Base-by-base conservation (phyloP, 2,329 filamentous ascomycete genomes). In the Pseudogymnoascus sp. region DNA sequence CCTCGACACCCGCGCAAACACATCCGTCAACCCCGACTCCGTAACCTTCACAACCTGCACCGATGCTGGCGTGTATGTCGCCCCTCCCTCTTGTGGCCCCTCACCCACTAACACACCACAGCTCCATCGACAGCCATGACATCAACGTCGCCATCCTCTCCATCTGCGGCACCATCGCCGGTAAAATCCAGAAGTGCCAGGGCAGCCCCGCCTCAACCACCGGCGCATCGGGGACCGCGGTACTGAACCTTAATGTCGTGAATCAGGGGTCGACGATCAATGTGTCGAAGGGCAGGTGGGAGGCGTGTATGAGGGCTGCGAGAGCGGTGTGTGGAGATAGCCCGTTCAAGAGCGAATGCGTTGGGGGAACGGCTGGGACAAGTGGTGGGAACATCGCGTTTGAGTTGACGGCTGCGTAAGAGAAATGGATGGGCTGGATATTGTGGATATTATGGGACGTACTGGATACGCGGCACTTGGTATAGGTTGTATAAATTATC, bases 281-380 rank as follows among this genome's bases (percentile, higher is more conserved):
- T 73, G 77, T 85, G 66, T 77, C 77, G 57, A 84, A 83, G 74
- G 77, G 76, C 19, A 74, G 78, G 23, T 83, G 82, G 81, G 79
- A 84, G 72, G 75, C 77, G 61, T 85, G 83, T 70, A 77, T 84
- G 62, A 77, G 80, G 43, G 82, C 83, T 14, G 83, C 82, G 1
- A 61, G 64, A 21, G 70, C 70, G 3, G 65, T 67, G 1, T 72
- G 70, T 60, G 67, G 67, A 3, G 66, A 67, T 39, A 63, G 66
- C 6, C 63, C 63, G 6, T 72, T 71, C 21, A 68, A 63, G 7
- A 69, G 67, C 60, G 69, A 68, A 25, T 72, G 71, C 43, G 65
- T 71, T 61, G 69, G 70, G 11, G 51, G 51, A 21, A 57, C 51
- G 5, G 28, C 51, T 19, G 70, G 71, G 23, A 69, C 71, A 14